Evolutionary conservation across 2,329 filamentous ascomycete genomes (phyloP).

Genomic region (Fusarium devonianum): DNA sequence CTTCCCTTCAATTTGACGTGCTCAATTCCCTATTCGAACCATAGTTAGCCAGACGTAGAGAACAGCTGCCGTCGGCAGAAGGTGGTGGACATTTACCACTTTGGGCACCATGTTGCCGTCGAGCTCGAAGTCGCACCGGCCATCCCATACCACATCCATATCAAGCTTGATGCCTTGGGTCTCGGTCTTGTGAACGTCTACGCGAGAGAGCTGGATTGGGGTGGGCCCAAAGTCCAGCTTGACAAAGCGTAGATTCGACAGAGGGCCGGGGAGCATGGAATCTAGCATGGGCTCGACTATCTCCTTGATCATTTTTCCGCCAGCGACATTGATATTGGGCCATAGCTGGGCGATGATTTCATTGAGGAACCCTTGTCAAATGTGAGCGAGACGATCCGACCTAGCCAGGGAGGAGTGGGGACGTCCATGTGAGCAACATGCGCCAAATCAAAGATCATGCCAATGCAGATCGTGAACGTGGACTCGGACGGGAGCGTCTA

Average conservation of each 20-base stretch:
- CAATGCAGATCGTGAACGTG: too few relatives aligned
- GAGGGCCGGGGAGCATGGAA: constrained; percentile 36
- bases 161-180: constrained; percentile 38
- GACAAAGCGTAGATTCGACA: constrained; percentile 32
- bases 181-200: constrained; percentile 38
- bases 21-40: constrained; percentile 30
- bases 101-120: constrained; percentile 39
- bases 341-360: constrained; percentile 39
- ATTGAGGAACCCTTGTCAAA: constrained; percentile 34
- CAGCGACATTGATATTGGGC: constrained; percentile 41
- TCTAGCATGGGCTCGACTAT: constrained; percentile 37
- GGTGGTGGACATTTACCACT: constrained; percentile 19
- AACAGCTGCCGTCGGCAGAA: neutral
- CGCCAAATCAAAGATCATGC: too few relatives aligned
- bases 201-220: constrained; percentile 32
- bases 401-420: too few relatives aligned
- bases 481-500: neutral
- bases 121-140: constrained; percentile 37
- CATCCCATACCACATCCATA: constrained; percentile 38
- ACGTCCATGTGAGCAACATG: too few relatives aligned
- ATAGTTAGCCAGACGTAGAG: neutral
- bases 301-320: constrained; percentile 35
- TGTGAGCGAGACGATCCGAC: constrained; percentile 16
- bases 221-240: constrained; percentile 36
- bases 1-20: constrained; percentile 37